phyloP scores from a whole-genome alignment of 2,329 filamentous ascomycete genomes.

The Penicillium sclerotigenum region DNA sequence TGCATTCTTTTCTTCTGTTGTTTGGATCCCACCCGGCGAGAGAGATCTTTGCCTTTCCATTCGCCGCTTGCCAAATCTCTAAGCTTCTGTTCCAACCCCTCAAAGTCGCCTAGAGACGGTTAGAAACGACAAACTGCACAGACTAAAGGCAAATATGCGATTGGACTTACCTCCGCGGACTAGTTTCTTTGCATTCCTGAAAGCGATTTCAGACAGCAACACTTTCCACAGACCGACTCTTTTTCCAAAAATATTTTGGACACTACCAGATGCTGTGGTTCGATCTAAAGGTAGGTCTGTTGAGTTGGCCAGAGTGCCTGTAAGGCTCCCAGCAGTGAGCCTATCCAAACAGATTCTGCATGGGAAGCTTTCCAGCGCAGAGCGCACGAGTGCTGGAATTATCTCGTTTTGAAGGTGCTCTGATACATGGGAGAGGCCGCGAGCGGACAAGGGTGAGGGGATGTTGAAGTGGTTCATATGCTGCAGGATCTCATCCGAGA shows the following conservation, averaged over 20 bases:
- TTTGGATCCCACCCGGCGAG: slow-evolving; percentile 3
- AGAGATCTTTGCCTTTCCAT: slow-evolving; percentile 14
- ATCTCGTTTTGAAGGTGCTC: slow-evolving; percentile 3
- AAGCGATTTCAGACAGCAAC: slow-evolving; percentile 15
- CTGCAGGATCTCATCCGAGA: background rate
- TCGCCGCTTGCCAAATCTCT: slow-evolving; percentile 18
- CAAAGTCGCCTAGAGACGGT: background rate
- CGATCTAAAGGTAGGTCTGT: background rate
- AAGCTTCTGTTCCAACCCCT: slow-evolving; percentile 15
- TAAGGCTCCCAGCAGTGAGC: background rate
- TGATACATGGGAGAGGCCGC: background rate
- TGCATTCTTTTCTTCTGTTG: slow-evolving; percentile 5
- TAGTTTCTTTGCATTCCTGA: slow-evolving; percentile 9
- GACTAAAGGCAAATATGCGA: background rate
- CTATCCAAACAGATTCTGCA: slow-evolving; percentile 17
- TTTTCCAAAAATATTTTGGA: slow-evolving; percentile 17
- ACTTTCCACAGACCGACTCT: slow-evolving; percentile 21
- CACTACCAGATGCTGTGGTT: background rate
- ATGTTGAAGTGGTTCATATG: background rate
- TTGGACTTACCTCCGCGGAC: background rate
- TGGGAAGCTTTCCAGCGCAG: slow-evolving; percentile 15
- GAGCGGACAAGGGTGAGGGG: background rate
- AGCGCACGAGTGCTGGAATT: slow-evolving; percentile 8
- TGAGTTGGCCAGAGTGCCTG: background rate
- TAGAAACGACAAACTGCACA: background rate